phyloP scores from a whole-genome alignment of 164 flowering plant species.

The Liriodendron chinense region DNA sequence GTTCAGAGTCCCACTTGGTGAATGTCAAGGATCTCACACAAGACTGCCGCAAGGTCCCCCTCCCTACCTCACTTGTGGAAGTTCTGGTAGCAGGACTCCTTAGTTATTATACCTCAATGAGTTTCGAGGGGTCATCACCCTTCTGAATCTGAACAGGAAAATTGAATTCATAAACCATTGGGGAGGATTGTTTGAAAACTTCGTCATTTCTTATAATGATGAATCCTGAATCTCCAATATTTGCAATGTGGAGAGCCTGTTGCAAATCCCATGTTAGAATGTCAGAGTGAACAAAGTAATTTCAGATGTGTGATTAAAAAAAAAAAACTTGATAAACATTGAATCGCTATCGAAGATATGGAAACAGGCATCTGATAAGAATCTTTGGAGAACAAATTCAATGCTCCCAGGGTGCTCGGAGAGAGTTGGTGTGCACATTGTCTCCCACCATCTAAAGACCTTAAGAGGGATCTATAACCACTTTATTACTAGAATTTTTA shows the following conservation, averaged over 20 bases:
- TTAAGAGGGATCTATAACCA: too few species aligned
- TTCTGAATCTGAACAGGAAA: conserved; percentile 58
- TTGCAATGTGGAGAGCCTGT: conserved; percentile 72
- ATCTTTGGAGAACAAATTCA: neutral
- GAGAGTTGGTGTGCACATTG: too few species aligned
- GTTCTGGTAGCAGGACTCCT: too few species aligned
- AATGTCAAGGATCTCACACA: neutral
- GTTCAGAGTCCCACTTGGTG: neutral
- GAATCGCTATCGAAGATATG: neutral
- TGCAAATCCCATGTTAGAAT: conserved; percentile 5
- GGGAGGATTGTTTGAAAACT: conserved; percentile 49
- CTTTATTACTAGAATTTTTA: too few species aligned
- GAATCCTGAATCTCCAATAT: conserved; percentile 81
- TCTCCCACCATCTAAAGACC: too few species aligned
- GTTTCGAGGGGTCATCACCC: conserved; percentile 50
- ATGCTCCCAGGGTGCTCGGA: neutral
- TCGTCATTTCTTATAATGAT: conserved; percentile 64
- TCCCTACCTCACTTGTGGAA: too few species aligned
- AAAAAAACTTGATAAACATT: neutral
- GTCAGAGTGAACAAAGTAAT: neutral
- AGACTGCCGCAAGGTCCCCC: neutral
- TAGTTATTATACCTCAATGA: conserved; percentile 45
- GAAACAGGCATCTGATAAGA: neutral
- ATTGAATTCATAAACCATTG: conserved; percentile 63
- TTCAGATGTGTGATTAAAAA: neutral